phyloP scores from a whole-genome alignment of 345 rosid genomes.

The Populus davidiana region DNA sequence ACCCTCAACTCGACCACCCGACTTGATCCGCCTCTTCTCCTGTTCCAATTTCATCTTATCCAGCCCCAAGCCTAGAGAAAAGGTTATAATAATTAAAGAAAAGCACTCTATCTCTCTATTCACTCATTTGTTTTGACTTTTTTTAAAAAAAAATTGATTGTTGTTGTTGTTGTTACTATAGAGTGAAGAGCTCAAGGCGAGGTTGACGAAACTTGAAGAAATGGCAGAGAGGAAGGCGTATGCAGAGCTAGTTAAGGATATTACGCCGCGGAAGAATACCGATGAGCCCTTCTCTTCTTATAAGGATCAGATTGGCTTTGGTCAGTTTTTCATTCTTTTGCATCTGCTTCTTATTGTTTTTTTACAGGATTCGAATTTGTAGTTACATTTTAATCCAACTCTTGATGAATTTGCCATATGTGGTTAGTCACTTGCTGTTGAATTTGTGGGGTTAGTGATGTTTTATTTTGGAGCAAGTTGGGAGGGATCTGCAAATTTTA shows the following conservation, averaged over 20 bases:
- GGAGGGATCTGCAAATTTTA: too few relatives aligned
- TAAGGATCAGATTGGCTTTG: conserved; percentile 96
- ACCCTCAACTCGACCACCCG: conserved; percentile 57
- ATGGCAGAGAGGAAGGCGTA: conserved; percentile 79
- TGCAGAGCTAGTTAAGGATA: conserved; percentile 81
- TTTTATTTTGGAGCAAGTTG: too few relatives aligned
- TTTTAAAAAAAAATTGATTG: neutral
- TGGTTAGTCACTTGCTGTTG: too few relatives aligned
- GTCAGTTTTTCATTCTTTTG: conserved; percentile 28
- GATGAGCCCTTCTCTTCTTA: conserved; percentile 89
- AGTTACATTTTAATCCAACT: too few relatives aligned
- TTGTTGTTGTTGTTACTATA: conserved; percentile 16
- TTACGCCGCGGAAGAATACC: conserved; percentile 51
- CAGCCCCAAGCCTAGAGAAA: conserved; percentile 74
- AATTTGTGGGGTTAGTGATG: too few relatives aligned
- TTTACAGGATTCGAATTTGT: neutral
- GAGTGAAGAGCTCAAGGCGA: conserved; percentile 75
- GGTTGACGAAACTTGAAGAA: conserved; percentile 65
- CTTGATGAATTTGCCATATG: too few relatives aligned
- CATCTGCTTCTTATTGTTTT: neutral
- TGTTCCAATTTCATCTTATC: conserved; percentile 55
- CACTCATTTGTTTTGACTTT: neutral
- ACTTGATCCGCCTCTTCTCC: conserved; percentile 44
- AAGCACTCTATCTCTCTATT: neutral
- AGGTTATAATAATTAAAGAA: conserved; percentile 34